Evolutionary conservation across 768 basidiomycete species (phyloP), one percentile per base, ranked within the genome.

Genomic region (Tephrocybe sp.): DNA sequence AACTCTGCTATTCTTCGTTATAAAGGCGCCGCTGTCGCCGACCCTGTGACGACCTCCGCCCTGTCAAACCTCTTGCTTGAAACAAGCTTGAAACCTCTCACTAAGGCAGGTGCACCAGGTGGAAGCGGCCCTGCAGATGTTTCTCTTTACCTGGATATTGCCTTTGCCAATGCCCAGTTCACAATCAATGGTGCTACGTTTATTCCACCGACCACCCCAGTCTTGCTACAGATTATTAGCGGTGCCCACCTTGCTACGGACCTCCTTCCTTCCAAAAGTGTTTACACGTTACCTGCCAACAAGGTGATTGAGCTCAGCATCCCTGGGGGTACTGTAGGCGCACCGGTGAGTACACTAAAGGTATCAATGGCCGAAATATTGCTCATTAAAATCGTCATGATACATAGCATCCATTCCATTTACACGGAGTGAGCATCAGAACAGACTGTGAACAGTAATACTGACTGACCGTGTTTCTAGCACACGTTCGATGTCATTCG

Each of bases 141-240:
- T 26, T 21, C 42, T 18, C 24, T 59, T 10, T 58, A 58, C 24
- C 37, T 68, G 18, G 58, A 50, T 6, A 40, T 67, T 11, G 46
- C 51, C 9, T 61, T 63, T 47, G 51, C 42, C 44, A n/a, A 45
- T 34, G 5, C 30, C 43, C 14, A 50, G 18, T 70, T 66, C 54
- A 54, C 41, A 2, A 56, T 72, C 26, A 74, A 76, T 45, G 64
- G 65, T 6, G 59, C 57, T 0, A 45, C 56, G 3, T 74, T 68
- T 53, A 45, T 39, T 10, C 59, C 70, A 1, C 81, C 82, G 0
- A 67, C 70, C 0, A 63, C 15, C 34, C 34, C 34, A 4, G 74
- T 83, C 11, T 71, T 85, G 10, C 72, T 83, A 15, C 83, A 85
- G 56, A 78, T 84, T 32, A 60, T 85, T 36, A 82, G 76, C 44